Percentiles rank a stretch among this genome's conserved stretches.
These are phyloP conservation scores for Apophysomyces trapeziformis DNA, from an alignment of 371 early-diverging fungal species.

Conservation along the genomic window DNA sequence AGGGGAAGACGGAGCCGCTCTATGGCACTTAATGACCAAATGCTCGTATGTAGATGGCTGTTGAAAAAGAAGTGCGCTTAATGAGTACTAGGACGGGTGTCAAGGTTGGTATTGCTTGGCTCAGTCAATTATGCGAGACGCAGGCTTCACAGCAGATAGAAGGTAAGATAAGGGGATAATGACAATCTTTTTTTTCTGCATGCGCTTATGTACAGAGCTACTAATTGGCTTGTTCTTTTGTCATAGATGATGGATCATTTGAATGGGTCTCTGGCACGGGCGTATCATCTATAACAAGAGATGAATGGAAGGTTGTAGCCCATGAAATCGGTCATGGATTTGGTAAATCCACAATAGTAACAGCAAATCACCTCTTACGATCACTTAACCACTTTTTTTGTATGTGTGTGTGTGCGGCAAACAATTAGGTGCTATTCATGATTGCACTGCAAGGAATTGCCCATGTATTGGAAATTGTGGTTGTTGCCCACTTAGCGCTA, in stretches of 20 bases:
- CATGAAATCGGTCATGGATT: conserved; percentile 95
- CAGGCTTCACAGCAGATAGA: conserved; percentile 53
- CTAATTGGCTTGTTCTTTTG: too few species aligned
- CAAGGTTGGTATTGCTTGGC: conserved; percentile 95
- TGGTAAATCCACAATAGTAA: conserved; percentile 37
- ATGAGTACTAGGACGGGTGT: conserved; percentile 62
- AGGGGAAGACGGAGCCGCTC: conserved; percentile 73
- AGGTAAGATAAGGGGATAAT: conserved; percentile 19
- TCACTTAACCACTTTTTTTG: conserved; percentile 10
- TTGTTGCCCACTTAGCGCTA: conserved; percentile 79
- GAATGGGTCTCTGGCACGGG: conserved; percentile 84
- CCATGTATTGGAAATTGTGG: conserved; percentile 59
- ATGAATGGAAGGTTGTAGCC: conserved; percentile 96
- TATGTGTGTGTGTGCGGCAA: background rate
- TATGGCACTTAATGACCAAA: conserved; percentile 95
- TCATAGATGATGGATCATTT: conserved; percentile 42
- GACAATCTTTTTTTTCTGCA: background rate
- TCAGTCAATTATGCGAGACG: conserved; percentile 78
- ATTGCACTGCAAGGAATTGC: conserved; percentile 68
- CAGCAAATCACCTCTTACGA: too few species aligned
- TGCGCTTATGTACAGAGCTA: too few species aligned
- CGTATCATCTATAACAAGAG: conserved; percentile 82
- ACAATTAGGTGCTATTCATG: conserved; percentile 58
- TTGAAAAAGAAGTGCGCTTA: background rate
- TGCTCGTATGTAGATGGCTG: conserved; percentile 60